Evolutionary conservation across 83 land plant genomes (phyloP), one percentile per base, ranked within the genome.

Genomic region (Diphasiastrum complanatum): DNA sequence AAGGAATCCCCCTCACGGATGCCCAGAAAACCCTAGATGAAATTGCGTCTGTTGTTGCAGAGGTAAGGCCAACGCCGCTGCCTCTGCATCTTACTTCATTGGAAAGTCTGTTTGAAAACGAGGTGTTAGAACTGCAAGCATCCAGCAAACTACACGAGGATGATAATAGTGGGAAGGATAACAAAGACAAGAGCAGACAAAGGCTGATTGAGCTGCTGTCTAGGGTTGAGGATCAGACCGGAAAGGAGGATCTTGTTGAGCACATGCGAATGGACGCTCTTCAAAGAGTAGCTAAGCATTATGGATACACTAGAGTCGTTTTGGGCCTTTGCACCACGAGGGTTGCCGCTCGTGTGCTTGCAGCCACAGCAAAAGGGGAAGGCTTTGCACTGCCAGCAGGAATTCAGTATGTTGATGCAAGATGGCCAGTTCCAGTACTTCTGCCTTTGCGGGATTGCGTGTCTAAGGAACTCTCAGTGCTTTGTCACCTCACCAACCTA

Each of bases 361-460:
- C 92, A 12, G 80, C 92, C 22, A 95, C 97, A 43, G 89, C 89
- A 5, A 95, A 95, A 88, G 97, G 97, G 5, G 82, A 76, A 69
- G 97, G 98, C 41, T 92, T 76, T 62, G 77, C 87, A 49, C 67
- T 93, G 47, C 79, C 97, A 35, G 99, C 87, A 55, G 92, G 81
- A 67, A 75, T 89, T 22, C 93, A 89, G 43, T 82, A 84, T 71
- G 79, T 86, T 56, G 99, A 95, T 79, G 69, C 83, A 28, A 83
- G 97, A 63, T 89, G 92, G 96, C 71, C 75, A 20, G 80, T 80
- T 24, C 97, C 97, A 4, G 74, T 95, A 0, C 72, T 89, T 31
- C 79, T 89, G 45, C 99, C 99, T 19, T 82, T 95, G 46, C 89
- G 89, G 35, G 99, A 95, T 40, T 89, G 96, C 73, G 75, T 77